Evolutionary conservation across 164 flowering plant species (phyloP).

Genomic region (Chloranthus sessilifolius): DNA sequence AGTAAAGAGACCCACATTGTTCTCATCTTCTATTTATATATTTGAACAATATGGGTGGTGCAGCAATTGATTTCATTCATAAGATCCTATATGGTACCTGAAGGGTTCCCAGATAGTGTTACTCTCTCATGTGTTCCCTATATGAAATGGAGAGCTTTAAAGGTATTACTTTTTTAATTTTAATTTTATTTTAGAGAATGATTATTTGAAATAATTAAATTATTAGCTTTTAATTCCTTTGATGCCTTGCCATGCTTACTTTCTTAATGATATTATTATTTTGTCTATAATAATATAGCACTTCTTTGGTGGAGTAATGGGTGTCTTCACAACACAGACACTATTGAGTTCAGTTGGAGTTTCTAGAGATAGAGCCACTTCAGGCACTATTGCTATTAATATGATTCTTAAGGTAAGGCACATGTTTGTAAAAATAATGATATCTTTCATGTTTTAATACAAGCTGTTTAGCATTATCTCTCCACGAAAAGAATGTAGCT

Average conservation of each 20-base stretch:
- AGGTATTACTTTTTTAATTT: conserved; percentile 41
- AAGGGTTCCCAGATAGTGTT: conserved; percentile 96
- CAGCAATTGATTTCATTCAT: conserved; percentile 81
- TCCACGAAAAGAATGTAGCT: no score
- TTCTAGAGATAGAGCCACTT: conserved; percentile 49
- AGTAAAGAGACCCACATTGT: not conserved
- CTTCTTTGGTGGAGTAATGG: conserved; percentile 99
- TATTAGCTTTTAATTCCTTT: not conserved
- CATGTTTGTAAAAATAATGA: no score
- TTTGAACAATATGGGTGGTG: no score
- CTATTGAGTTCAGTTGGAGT: conserved; percentile 85
- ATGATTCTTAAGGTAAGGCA: conserved; percentile 99
- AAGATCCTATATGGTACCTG: conserved; percentile 95
- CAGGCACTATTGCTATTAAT: conserved; percentile 95
- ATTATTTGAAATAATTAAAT: no score
- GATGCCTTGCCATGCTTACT: no score
- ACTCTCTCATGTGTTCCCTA: conserved; percentile 89
- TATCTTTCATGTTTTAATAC: no score
- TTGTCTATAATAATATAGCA: no score
- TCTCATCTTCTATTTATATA: not conserved
- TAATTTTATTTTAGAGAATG: no score
- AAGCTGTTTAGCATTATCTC: no score
- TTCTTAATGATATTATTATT: conserved; percentile 7
- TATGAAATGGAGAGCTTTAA: conserved; percentile 95
- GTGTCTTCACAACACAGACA: conserved; percentile 95